These are phyloP conservation scores for Wickerhamiella dianesei DNA, from an alignment of 805 yeast genomes.

Conservation along the genomic window DNA sequence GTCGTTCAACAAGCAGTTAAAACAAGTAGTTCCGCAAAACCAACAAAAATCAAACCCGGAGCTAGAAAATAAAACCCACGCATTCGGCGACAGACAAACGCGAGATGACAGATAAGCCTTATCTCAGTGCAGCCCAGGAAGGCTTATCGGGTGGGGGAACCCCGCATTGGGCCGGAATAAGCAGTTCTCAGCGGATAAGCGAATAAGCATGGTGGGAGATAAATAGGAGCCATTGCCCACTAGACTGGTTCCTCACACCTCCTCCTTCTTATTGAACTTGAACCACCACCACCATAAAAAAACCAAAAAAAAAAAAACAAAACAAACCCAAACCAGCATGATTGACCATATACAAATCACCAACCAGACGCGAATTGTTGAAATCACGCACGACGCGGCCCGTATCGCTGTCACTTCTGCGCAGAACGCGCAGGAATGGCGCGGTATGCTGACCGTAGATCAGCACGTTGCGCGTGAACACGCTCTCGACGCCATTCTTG, in stretches of 20 bases:
- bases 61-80: too few species aligned
- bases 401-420: constrained; percentile 1
- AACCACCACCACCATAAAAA: constrained; percentile 6
- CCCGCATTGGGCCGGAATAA: too few species aligned
- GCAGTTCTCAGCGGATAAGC: background rate
- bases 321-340: constrained; percentile 4
- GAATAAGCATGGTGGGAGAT: background rate
- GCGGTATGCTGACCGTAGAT: constrained; percentile 17
- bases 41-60: too few species aligned
- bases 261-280: background rate
- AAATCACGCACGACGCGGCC: constrained; percentile 6
- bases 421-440: constrained; percentile 19
- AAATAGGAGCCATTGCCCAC: background rate
- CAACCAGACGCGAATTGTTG: constrained; percentile 10
- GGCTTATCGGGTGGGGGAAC: too few species aligned
- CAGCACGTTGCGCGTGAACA: constrained; percentile 20
- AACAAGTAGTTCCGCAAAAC: too few species aligned
- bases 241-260: background rate
- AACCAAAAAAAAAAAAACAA: too few species aligned
- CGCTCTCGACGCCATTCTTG: constrained; percentile 11
- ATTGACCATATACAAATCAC: constrained; percentile 7
- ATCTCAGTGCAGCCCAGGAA: too few species aligned
- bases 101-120: too few species aligned
- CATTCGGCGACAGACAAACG: too few species aligned
- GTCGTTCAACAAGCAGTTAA: too few species aligned